Base-by-base conservation (phyloP, 495 filamentous ascomycete genomes). In the Tricharina praecox region DNA sequence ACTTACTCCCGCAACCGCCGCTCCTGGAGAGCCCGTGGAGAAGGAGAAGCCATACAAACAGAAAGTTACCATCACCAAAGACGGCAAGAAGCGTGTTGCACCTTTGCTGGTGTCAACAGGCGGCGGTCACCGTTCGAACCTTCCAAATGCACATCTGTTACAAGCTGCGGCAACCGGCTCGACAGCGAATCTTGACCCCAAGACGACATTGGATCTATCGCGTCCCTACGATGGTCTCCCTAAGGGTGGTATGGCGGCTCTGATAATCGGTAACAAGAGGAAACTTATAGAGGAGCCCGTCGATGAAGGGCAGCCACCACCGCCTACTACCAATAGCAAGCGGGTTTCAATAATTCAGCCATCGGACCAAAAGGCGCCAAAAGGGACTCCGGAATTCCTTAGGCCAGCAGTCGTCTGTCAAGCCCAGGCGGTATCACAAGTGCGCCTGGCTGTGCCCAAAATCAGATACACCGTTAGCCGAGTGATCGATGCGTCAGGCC, bases 201-300 rank as follows among this genome's bases (percentile, higher is more conserved):
- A 88, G 54, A 81, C 81, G 16, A 79, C 86, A 36, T 68, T 99
- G 13, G 90, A 99, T 58, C 70, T 96, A 2, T 90, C 85, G 21
- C 93, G 90, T 58, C 92, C 90, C 1, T 95, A 82, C 51, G 90
- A 96, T 61, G 88, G 90, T 9, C 66, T 95, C 32, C 90, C 90
- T 0, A 83, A 83, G 59, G 92, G 92, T 24, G 90, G 90, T 0
- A 68, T 99, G 33, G 74, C 82, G 3, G 69, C 82, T 13, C 71
- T 99, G 62, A 66, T 99, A 0, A 70, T 96, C 18, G 90, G 92
- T 1, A 96, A 93, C 59, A 99, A 95, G 63, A 75, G 90, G 18
- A 93, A 88, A 56, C 56, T 78, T 0, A 76, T 79, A 50, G 75
- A 70, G n/a, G 74, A 73, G 10, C 76, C 81, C 39, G 83, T 88